Evolutionary conservation across 176 grass and related monocot species (phyloP), one percentile per base, ranked within the genome.

Genomic region (Oryza australiensis): DNA sequence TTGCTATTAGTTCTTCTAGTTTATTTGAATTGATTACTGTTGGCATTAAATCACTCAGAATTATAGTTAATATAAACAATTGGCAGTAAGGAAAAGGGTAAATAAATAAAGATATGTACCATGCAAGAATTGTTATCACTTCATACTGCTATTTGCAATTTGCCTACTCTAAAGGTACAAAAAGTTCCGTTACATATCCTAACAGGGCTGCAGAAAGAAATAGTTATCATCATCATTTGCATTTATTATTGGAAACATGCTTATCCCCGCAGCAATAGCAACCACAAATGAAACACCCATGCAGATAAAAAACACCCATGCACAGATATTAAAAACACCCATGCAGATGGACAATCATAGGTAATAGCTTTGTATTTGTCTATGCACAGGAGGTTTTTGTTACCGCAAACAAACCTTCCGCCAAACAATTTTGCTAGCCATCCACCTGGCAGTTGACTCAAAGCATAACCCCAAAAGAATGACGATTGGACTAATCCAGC

Each of bases 401-500:
- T 91, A 88, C 89, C 81, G 65, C 64, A 80, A 82, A 98, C 86
- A 89, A 90, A 98, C 96, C 93, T 98, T 98, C 96, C 96, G 12
- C 96, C 93, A 79, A 95, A 91, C 82, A 93, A 70, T 72, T 95
- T 98, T 53, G 96, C 87, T 12, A 98, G 74, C 93, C 89, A 98
- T 34, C 96, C 96, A 18, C 96, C 96, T 34, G 93, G 93, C 65
- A 98, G 75, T 85, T 98, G 93, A 82, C 96, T 98, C 80, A 98
- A 79, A 11, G 93, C 93, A 45, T 98, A 98, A 49, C 93, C 96
- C 90, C 93, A 93, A 26, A 98, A 98, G 69, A 98, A 98, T 12
- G 96, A 95, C 2, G 96, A 98, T 79, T 98, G 96, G 85, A 98
- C 96, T 83, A 98, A 86, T 63, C 96, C 96, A 37, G 90, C 96